Percentiles rank a stretch among this genome's conserved stretches.
phyloP scores from a whole-genome alignment of 2,329 filamentous ascomycete species.

The Reticulascus tulasneorum region DNA sequence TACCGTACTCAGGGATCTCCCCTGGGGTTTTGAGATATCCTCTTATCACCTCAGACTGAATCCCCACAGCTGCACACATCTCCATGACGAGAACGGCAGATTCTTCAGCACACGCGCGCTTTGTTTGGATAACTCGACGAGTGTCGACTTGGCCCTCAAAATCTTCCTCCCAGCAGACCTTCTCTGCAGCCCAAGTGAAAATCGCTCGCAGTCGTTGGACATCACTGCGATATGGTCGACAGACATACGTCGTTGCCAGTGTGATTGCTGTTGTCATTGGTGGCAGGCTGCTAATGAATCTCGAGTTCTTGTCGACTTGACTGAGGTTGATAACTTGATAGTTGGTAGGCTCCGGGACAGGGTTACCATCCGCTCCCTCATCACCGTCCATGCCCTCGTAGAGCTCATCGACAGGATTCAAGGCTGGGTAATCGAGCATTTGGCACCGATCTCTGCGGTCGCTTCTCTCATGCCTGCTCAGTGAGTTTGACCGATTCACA shows the following conservation, averaged over 20 bases:
- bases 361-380: slow-evolving; percentile 79
- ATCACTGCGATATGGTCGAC: slow-evolving; percentile 89
- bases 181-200: slow-evolving; percentile 96
- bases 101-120: slow-evolving; percentile 81
- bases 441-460: slow-evolving; percentile 87
- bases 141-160: slow-evolving; percentile 83
- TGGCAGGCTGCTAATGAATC: slow-evolving; percentile 81
- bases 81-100: slow-evolving; percentile 84
- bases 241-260: slow-evolving; percentile 87
- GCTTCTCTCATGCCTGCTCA: slow-evolving; percentile 80
- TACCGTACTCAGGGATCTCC: slow-evolving; percentile 74
- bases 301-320: slow-evolving; percentile 91
- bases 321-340: slow-evolving; percentile 75
- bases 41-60: slow-evolving; percentile 81
- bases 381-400: slow-evolving; percentile 84
- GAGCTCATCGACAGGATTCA: slow-evolving; percentile 86
- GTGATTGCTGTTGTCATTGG: slow-evolving; percentile 76
- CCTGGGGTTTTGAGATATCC: slow-evolving; percentile 91
- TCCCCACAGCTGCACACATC: slow-evolving; percentile 87
- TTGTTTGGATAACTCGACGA: slow-evolving; percentile 76
- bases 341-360: slow-evolving; percentile 77
- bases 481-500: slow-evolving; percentile 89
- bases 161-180: slow-evolving; percentile 92
- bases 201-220: slow-evolving; percentile 90
- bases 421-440: slow-evolving; percentile 86